Percentiles rank a stretch among this genome's conserved stretches.
phyloP scores from a whole-genome alignment of 768 basidiomycete genomes.

The Pleurotus pulmonarius region DNA sequence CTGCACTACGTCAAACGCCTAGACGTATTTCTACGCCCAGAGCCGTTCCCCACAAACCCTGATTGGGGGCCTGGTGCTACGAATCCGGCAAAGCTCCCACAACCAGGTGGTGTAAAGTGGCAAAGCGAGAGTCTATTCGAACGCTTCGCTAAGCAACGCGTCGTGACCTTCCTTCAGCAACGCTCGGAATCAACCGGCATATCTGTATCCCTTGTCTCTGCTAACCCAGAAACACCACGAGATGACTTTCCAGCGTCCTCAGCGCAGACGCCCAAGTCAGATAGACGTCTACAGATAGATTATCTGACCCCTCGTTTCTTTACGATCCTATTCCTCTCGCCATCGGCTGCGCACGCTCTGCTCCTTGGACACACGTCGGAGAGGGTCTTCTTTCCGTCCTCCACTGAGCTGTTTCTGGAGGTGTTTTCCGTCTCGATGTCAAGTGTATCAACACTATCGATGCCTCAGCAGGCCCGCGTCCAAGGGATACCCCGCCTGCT shows the following conservation, averaged over 20 bases:
- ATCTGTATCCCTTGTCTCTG: slow-evolving; percentile 34
- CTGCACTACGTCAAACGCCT: slow-evolving; percentile 59
- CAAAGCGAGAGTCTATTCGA: slow-evolving; percentile 27
- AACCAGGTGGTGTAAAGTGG: slow-evolving; percentile 33
- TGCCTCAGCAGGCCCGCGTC: slow-evolving; percentile 7
- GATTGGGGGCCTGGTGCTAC: slow-evolving; percentile 24
- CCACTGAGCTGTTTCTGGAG: slow-evolving; percentile 28
- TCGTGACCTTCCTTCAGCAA: slow-evolving; percentile 29
- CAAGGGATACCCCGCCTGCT: not conserved
- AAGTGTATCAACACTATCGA: not conserved
- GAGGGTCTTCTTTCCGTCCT: slow-evolving; percentile 33
- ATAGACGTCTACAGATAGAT: slow-evolving; percentile 27
- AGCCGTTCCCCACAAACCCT: slow-evolving; percentile 34
- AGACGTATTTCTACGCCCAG: slow-evolving; percentile 56
- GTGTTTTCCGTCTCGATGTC: slow-evolving; percentile 23
- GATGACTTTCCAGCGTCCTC: slow-evolving; percentile 13
- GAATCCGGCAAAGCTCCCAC: not conserved
- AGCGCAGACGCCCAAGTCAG: not conserved
- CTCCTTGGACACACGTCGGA: slow-evolving; percentile 36
- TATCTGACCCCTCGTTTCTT: slow-evolving; percentile 47
- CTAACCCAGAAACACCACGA: slow-evolving; percentile 26
- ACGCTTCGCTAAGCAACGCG: slow-evolving; percentile 23
- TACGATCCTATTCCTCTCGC: slow-evolving; percentile 38
- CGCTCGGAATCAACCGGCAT: slow-evolving; percentile 31
- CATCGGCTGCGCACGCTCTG: slow-evolving; percentile 39